phyloP scores from a whole-genome alignment of 1,284 basidiomycete genomes.

The Ceratobasidium sp. region DNA sequence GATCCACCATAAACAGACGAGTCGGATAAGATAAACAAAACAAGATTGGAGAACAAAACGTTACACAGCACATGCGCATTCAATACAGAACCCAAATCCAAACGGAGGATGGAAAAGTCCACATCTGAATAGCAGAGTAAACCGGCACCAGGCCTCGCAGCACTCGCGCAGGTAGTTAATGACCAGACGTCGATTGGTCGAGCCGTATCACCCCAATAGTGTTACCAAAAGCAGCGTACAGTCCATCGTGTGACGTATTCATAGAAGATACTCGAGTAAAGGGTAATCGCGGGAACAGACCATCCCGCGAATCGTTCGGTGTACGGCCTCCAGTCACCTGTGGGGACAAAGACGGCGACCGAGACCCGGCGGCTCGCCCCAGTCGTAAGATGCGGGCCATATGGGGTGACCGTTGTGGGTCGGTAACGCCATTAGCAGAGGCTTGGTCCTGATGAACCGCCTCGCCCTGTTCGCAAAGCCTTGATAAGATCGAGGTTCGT shows the following conservation, averaged over 20 bases:
- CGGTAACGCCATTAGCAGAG: conserved; percentile 1
- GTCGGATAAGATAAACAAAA: conserved; percentile 8
- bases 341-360: conserved; percentile 44
- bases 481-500: conserved; percentile 23
- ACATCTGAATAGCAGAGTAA: conserved; percentile 2
- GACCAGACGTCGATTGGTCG: not conserved
- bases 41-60: conserved; percentile 8
- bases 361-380: conserved; percentile 42
- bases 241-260: conserved; percentile 58
- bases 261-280: conserved; percentile 78
- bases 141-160: not conserved
- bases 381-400: conserved; percentile 39
- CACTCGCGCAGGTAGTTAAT: not conserved
- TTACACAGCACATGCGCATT: conserved; percentile 7
- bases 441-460: conserved; percentile 5
- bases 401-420: conserved; percentile 38
- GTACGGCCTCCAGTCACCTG: conserved; percentile 51
- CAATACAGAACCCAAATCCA: conserved; percentile 13
- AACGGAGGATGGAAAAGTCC: conserved; percentile 9
- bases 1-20: conserved; percentile 15
- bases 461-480: conserved; percentile 21
- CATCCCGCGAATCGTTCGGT: conserved; percentile 46
- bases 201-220: conserved; percentile 70
- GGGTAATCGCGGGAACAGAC: conserved; percentile 67
- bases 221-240: conserved; percentile 80